A percentile compares a stretch with the other conserved stretches of the same genome.
These are phyloP conservation scores for Phalaenopsis aphrodite DNA, from an alignment of 106 monocot genomes.

Conservation along the genomic window DNA sequence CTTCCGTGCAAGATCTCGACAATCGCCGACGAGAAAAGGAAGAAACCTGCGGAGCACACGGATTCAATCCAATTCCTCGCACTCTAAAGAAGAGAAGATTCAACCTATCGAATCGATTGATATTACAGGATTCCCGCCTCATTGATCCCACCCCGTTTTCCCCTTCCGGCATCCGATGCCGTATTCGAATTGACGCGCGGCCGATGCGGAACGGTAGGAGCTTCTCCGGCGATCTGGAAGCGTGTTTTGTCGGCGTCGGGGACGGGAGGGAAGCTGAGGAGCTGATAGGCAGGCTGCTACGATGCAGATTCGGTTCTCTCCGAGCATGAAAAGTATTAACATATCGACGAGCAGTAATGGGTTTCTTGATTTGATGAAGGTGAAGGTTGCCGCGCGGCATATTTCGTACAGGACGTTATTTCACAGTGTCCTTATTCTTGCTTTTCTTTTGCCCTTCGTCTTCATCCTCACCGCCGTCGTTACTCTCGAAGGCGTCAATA, in stretches of 20 bases:
- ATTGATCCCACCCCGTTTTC: no score
- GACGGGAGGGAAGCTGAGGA: not conserved
- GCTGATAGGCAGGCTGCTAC: constrained; percentile 25
- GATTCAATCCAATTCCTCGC: no score
- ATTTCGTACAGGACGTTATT: constrained; percentile 57
- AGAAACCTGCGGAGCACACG: no score
- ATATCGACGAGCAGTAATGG: constrained; percentile 78
- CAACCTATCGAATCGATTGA: no score
- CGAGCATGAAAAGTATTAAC: constrained; percentile 96
- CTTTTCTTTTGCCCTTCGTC: constrained; percentile 63
- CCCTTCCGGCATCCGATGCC: constrained; percentile 20
- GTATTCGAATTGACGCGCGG: constrained; percentile 19
- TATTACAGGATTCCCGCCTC: no score
- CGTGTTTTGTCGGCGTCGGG: not conserved
- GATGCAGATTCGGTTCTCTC: constrained; percentile 99
- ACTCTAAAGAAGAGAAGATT: no score
- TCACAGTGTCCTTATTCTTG: constrained; percentile 48
- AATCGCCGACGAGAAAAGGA: no score
- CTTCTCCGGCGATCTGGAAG: not conserved
- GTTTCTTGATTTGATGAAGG: constrained; percentile 76
- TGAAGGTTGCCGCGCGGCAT: constrained; percentile 64
- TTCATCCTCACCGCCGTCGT: constrained; percentile 66
- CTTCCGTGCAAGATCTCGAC: no score
- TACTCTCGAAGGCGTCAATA: constrained; percentile 67
- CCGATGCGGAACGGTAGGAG: not conserved